phyloP scores from a whole-genome alignment of 768 basidiomycete genomes.

The Boletus rubescentipes region DNA sequence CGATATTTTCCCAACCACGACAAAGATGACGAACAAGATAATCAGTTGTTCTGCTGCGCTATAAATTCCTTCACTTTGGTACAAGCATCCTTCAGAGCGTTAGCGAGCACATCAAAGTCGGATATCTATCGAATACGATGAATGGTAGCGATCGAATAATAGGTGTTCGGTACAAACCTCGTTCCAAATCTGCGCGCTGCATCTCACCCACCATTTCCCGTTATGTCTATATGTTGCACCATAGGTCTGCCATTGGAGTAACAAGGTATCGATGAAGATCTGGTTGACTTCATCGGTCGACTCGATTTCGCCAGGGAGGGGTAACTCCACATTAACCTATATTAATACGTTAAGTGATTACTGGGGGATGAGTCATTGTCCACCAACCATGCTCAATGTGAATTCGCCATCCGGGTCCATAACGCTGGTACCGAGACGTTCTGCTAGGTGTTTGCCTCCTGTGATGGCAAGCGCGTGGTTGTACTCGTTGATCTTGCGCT shows the following conservation, averaged over 20 bases:
- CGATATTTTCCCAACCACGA: background rate
- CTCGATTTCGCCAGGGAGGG: conserved; percentile 30
- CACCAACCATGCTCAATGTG: conserved; percentile 66
- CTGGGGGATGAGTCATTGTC: too few species aligned
- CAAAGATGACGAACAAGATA: background rate
- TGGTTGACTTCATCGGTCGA: conserved; percentile 9
- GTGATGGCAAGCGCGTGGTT: conserved; percentile 65
- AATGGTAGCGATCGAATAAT: background rate
- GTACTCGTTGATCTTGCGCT: conserved; percentile 67
- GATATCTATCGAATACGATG: conserved; percentile 23
- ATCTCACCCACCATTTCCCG: conserved; percentile 33
- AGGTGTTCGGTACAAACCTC: conserved; percentile 21
- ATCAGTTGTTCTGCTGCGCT: conserved; percentile 2
- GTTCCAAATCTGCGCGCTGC: conserved; percentile 33
- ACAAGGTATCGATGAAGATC: conserved; percentile 18
- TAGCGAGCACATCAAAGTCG: conserved; percentile 31
- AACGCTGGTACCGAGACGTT: conserved; percentile 57
- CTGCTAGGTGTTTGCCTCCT: conserved; percentile 61
- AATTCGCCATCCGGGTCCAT: conserved; percentile 62
- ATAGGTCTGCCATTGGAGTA: conserved; percentile 23
- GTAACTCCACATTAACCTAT: conserved; percentile 44
- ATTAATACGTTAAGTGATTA: background rate
- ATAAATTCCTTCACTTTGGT: conserved; percentile 12
- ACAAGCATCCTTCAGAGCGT: conserved; percentile 27
- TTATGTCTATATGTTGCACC: conserved; percentile 23